A percentile compares a stretch with the other conserved stretches of the same genome.
phyloP scores from a whole-genome alignment of 345 rosid species.

The Camelina hispida region DNA sequence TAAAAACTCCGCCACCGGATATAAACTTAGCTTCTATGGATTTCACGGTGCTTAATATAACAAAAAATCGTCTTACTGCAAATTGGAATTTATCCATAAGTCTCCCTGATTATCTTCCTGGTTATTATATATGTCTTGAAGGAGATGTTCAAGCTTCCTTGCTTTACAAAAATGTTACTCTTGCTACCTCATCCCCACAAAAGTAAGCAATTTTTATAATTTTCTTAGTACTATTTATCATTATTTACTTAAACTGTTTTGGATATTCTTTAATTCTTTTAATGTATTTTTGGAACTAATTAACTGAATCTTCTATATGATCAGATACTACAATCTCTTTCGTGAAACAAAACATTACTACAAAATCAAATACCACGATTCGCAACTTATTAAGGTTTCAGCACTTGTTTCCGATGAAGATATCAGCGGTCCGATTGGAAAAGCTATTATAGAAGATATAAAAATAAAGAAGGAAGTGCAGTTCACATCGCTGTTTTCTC shows the following conservation, averaged over 20 bases:
- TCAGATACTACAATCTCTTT: neutral
- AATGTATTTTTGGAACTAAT: neutral
- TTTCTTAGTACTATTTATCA: too few relatives aligned
- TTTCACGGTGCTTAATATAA: constrained; percentile 19
- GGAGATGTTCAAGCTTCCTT: constrained; percentile 29
- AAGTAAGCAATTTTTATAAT: neutral
- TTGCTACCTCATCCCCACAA: constrained; percentile 14
- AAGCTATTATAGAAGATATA: constrained; percentile 22
- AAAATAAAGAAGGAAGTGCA: constrained; percentile 14
- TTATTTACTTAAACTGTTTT: too few relatives aligned
- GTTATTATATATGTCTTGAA: neutral
- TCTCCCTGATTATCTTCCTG: neutral
- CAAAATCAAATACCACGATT: too few relatives aligned
- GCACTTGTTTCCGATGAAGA: neutral
- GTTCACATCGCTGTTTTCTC: neutral
- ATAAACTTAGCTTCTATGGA: constrained; percentile 7
- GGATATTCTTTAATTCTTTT: neutral
- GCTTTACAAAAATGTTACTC: constrained; percentile 26
- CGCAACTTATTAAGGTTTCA: constrained; percentile 8
- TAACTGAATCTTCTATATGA: neutral
- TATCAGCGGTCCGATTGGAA: neutral
- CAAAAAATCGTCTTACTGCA: constrained; percentile 8
- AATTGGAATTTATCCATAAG: constrained; percentile 13
- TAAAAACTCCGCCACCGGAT: too few relatives aligned
- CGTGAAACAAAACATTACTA: too few relatives aligned